phyloP scores from a whole-genome alignment of 2,329 filamentous ascomycete genomes.

The Penicillium brasilianum region DNA sequence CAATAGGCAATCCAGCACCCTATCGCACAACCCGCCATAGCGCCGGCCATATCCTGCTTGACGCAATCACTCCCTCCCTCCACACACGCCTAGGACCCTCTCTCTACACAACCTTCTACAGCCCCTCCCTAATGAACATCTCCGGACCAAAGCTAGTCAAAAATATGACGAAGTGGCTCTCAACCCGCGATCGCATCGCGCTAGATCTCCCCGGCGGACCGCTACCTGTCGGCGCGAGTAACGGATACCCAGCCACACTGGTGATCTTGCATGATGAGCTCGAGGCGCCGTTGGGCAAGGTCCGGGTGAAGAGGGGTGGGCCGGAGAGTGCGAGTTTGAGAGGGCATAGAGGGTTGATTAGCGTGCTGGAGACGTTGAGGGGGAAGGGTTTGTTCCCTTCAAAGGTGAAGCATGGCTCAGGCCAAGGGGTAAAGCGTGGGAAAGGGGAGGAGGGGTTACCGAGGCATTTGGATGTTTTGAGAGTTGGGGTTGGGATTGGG shows the following conservation, averaged over 20 bases:
- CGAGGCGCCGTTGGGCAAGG: slow-evolving; percentile 70
- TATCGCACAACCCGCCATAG: slow-evolving; percentile 83
- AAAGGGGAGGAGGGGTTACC: neutral
- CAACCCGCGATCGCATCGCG: slow-evolving; percentile 11
- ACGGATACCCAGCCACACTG: slow-evolving; percentile 50
- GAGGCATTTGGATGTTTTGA: slow-evolving; percentile 50
- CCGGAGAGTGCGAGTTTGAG: slow-evolving; percentile 60
- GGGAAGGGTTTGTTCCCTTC: slow-evolving; percentile 39
- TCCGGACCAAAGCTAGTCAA: slow-evolving; percentile 72
- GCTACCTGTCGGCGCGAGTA: neutral
- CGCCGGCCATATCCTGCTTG: slow-evolving; percentile 80
- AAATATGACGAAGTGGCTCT: slow-evolving; percentile 61
- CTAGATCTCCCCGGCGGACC: neutral
- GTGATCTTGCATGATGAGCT: slow-evolving; percentile 90
- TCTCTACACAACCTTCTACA: slow-evolving; percentile 64
- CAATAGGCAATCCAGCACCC: slow-evolving; percentile 78
- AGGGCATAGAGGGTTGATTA: slow-evolving; percentile 78
- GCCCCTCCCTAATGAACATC: slow-evolving; percentile 80
- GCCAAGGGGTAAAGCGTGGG: neutral
- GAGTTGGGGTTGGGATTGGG: slow-evolving; percentile 87
- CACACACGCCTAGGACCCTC: slow-evolving; percentile 49
- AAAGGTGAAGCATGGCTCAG: slow-evolving; percentile 37
- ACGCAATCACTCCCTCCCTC: slow-evolving; percentile 61
- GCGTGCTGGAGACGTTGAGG: slow-evolving; percentile 62
- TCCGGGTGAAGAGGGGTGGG: slow-evolving; percentile 68